These are phyloP conservation scores for Sclerotinia nivalis DNA, from an alignment of 2,329 filamentous ascomycete genomes.

Conservation along the genomic window DNA sequence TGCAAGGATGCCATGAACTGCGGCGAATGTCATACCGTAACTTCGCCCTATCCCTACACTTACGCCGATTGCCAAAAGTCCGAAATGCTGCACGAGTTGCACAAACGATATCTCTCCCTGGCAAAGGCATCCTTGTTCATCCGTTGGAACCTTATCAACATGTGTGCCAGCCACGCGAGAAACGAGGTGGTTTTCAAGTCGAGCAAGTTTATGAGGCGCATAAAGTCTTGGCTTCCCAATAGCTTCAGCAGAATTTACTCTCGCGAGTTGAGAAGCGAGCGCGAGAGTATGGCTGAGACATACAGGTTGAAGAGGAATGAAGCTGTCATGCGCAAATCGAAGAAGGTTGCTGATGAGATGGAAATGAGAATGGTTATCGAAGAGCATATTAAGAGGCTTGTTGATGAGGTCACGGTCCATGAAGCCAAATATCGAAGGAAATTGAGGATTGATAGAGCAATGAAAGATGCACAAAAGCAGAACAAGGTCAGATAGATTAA, in stretches of 20 bases:
- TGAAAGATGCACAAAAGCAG: background rate
- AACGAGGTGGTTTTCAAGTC: background rate
- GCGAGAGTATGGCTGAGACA: background rate
- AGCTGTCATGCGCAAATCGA: background rate
- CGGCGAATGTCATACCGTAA: background rate
- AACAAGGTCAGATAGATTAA: background rate
- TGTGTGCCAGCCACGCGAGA: too few species aligned
- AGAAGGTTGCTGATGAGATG: background rate
- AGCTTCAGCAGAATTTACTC: too few species aligned
- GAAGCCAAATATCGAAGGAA: too few species aligned
- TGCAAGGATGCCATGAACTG: background rate
- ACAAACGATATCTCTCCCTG: background rate
- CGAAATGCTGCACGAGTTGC: background rate
- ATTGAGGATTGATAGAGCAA: background rate
- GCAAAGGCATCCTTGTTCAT: background rate
- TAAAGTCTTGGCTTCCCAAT: rapidly evolving
- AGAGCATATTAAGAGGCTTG: background rate
- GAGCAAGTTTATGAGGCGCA: background rate
- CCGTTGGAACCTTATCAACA: background rate
- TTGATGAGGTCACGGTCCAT: too few species aligned
- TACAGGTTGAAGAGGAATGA: background rate
- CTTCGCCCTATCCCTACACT: background rate
- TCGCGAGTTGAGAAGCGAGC: background rate
- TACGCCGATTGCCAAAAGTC: background rate
- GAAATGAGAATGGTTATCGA: background rate